phyloP scores from a whole-genome alignment of 1,284 basidiomycete species.

The Malassezia slooffiae region DNA sequence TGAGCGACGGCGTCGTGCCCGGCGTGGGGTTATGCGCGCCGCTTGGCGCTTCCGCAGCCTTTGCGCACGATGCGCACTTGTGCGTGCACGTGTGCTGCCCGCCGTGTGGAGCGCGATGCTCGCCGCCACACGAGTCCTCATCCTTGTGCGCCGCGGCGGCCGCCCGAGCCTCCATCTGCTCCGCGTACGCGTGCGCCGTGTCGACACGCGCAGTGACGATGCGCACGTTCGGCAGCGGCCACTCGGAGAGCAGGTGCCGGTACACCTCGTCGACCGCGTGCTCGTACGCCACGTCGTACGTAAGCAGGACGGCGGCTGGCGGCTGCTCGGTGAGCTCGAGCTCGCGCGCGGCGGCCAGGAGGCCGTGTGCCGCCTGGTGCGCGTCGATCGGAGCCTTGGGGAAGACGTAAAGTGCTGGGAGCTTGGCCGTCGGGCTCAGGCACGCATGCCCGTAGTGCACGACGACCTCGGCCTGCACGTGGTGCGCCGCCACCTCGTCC shows the following conservation, averaged over 20 bases:
- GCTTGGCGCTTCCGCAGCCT: too few relatives aligned
- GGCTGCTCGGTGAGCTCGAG: constrained; percentile 13
- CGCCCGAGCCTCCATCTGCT: too few relatives aligned
- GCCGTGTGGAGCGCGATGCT: too few relatives aligned
- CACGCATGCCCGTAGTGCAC: constrained; percentile 97
- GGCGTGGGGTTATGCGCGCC: too few relatives aligned
- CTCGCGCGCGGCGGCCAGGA: constrained; percentile 15
- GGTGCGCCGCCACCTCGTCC: constrained; percentile 88
- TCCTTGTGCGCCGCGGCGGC: too few relatives aligned
- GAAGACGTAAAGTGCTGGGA: constrained; percentile 76
- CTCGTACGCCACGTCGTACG: constrained; percentile 71
- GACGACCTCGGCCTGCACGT: constrained; percentile 79
- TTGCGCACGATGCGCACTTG: too few relatives aligned
- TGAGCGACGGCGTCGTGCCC: constrained; percentile 8
- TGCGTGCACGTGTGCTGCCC: too few relatives aligned
- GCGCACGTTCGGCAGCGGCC: not conserved
- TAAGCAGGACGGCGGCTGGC: constrained; percentile 53
- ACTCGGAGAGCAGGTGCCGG: constrained; percentile 48
- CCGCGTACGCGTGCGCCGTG: constrained; percentile 25
- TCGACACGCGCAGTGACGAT: too few relatives aligned
- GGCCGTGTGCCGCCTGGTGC: constrained; percentile 25
- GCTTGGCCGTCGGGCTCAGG: constrained; percentile 63
- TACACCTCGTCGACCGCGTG: constrained; percentile 36
- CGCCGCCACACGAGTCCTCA: too few relatives aligned
- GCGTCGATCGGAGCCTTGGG: constrained; percentile 57